Evolutionary conservation across 2,329 filamentous ascomycete species (phyloP).

Genomic region (Pyrenophora seminiperda): DNA sequence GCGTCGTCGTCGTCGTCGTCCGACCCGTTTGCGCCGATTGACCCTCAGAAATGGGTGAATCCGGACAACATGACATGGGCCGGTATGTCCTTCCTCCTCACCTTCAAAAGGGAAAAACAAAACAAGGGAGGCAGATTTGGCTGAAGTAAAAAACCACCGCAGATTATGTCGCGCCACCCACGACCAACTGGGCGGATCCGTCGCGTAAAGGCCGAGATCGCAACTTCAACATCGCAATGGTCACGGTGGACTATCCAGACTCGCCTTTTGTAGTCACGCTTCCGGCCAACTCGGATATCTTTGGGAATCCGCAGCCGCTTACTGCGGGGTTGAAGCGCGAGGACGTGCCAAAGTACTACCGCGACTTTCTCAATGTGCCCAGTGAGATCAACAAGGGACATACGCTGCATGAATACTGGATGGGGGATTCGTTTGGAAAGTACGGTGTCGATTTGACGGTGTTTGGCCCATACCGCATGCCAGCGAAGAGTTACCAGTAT

Average conservation of each 20-base stretch:
- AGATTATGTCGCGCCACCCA: slow-evolving; percentile 55
- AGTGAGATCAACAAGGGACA: slow-evolving; percentile 57
- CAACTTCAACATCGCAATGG: slow-evolving; percentile 63
- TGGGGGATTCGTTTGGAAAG: slow-evolving; percentile 60
- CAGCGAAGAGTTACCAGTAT: slow-evolving; percentile 56
- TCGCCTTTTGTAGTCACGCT: slow-evolving; percentile 57
- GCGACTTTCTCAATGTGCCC: slow-evolving; percentile 58
- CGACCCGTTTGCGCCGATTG: slow-evolving; percentile 57
- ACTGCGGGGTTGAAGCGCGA: slow-evolving; percentile 52
- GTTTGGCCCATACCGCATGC: slow-evolving; percentile 60
- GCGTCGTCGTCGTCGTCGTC: slow-evolving; percentile 16
- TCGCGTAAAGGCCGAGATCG: slow-evolving; percentile 52
- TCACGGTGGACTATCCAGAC: slow-evolving; percentile 59
- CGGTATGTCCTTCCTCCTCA: no score
- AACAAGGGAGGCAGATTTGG: no score
- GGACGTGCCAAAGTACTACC: slow-evolving; percentile 58
- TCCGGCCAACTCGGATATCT: slow-evolving; percentile 55
- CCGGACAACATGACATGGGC: slow-evolving; percentile 58
- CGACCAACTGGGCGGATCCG: slow-evolving; percentile 57
- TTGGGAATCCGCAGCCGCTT: slow-evolving; percentile 56
- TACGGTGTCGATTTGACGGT: slow-evolving; percentile 60
- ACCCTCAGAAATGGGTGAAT: slow-evolving; percentile 60
- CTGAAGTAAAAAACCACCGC: no score
- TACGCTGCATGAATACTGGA: slow-evolving; percentile 63
- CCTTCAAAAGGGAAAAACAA: no score